Evolutionary conservation across 1,139 yeast genomes (phyloP), one percentile per base, ranked within the genome.

Genomic region (Pichia norvegensis): DNA sequence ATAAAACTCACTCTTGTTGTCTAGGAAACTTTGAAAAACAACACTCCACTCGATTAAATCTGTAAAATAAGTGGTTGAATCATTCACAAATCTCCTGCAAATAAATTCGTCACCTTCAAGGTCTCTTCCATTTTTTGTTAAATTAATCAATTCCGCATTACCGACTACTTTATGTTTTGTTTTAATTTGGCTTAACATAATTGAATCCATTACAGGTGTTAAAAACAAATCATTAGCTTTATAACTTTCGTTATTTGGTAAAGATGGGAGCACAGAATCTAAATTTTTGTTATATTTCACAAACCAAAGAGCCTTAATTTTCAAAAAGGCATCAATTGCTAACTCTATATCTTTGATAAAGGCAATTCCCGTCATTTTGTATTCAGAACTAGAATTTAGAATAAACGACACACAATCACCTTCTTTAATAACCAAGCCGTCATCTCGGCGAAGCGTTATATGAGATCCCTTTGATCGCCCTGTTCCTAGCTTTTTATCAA

Each of bases 51-150:
- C 74, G 44, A 59, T 45, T 3, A 43, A 17, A 23, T 54, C 56
- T 2, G 73, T 62, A 42, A 73, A 60, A 25, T 53, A 52, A 14
- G 61, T 62, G 0, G 67, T 70, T 4, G 55, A 54, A 11, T 63
- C 60, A 52, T 70, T 69, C 43, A 69, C 60, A 14, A 70, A 72
- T 48, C 73, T 57, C 42, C 69, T 56, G 50, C 76, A 71, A 38
- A 70, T 54, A 44, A 62, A 73, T 11, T 25, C 25, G 17, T 57
- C 38, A 39, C 53, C 54, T 5, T 54, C 62, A 0, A 71, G 63
- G 5, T 17, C 29, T 23, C 8, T 4, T 7, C 10, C 4, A 3
- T 22, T 10, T 4, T 25, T 16, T n/a, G 13, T 6, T 23, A 36
- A 23, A 11, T 36, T 20, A 2, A 61, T 61, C 2, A 43, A 19